Base-by-base conservation (phyloP, 1,284 basidiomycete genomes). In the Dichomitus squalens region DNA sequence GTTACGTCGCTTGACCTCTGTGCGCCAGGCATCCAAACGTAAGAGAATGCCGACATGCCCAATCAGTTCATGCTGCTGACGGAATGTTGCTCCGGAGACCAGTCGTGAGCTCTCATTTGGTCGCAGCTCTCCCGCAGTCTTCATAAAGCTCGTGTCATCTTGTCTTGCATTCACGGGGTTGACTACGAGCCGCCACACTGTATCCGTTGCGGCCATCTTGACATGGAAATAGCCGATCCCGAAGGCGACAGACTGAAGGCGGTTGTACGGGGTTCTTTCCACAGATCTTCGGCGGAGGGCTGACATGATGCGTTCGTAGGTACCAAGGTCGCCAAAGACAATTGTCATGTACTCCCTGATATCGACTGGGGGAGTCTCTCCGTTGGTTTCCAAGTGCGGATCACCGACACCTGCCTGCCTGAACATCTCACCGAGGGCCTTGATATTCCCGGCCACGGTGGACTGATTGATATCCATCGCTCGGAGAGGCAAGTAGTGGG, bases 181-280 rank as follows among this genome's bases (percentile, higher is more conserved):
- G 14, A 75, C 67, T 11, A 67, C 70, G 0, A 70, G 60, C 2
- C 68, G 49, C 71, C 72, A 77, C 1, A 78, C 53, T 0, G 74
- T 69, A 59, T 77, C 72, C 0, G 68, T 70, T 12, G 66, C 70
- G 0, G 74, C 75, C 76, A 77, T 77, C 57, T 74, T 72, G 29
- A 73, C 56, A 40, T 78, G 76, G 48, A 78, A 78, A 2, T 76
- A 60, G 0, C 76, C 75, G 8, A 68, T 50, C 0, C 75, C 59
- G 50, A 68, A 72, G 7, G 75, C 64, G 1, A 75, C 57, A 36
- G 55, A 66, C 49, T 73, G 72, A 4, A 73, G 56, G 0, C 57
- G 59, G 6, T 61, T 20, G 53, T 62, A 68, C 0, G 60, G 46
- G 3, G 58, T 61, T 0, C 27, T 9, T 23, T 74, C 66, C 0